Percentiles rank a stretch among this genome's conserved stretches.
These are phyloP conservation scores for Wallemia hederae DNA, from an alignment of 1,284 basidiomycete genomes.

Conservation along the genomic window DNA sequence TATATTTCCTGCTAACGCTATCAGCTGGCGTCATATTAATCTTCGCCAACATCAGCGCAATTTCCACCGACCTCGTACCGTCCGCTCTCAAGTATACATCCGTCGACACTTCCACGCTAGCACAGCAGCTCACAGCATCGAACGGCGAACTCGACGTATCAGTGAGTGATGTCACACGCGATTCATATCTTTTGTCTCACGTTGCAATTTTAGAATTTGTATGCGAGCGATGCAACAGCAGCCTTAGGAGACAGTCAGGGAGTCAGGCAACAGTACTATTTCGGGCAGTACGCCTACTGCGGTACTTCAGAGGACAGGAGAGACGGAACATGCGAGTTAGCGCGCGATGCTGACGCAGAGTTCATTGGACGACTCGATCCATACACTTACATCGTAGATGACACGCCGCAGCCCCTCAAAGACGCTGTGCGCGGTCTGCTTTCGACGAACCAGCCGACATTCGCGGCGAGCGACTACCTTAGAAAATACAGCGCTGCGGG, in stretches of 20 bases:
- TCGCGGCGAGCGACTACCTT: not conserved
- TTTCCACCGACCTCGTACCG: not conserved
- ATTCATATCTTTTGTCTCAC: not conserved
- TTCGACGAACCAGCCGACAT: not conserved
- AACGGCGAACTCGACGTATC: not conserved
- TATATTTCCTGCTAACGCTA: not conserved
- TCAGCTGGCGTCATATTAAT: not conserved
- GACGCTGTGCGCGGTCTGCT: not conserved
- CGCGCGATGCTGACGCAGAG: not conserved
- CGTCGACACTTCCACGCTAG: not conserved
- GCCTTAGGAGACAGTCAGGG: not conserved
- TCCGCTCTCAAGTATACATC: not conserved
- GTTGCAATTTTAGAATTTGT: not conserved
- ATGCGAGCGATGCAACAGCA: not conserved
- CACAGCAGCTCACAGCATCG: not conserved
- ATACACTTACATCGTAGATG: not conserved
- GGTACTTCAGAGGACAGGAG: not conserved
- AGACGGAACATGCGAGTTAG: not conserved
- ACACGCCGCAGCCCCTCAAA: not conserved
- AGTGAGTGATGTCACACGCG: not conserved
- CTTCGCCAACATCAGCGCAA: not conserved
- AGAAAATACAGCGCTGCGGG: not conserved
- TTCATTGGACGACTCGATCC: not conserved
- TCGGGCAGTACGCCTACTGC: not conserved
- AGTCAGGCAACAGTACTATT: not conserved